Evolutionary conservation across 306 rosid genomes (phyloP), one percentile per base, ranked within the genome.

Genomic region (Lotus japonicus): DNA sequence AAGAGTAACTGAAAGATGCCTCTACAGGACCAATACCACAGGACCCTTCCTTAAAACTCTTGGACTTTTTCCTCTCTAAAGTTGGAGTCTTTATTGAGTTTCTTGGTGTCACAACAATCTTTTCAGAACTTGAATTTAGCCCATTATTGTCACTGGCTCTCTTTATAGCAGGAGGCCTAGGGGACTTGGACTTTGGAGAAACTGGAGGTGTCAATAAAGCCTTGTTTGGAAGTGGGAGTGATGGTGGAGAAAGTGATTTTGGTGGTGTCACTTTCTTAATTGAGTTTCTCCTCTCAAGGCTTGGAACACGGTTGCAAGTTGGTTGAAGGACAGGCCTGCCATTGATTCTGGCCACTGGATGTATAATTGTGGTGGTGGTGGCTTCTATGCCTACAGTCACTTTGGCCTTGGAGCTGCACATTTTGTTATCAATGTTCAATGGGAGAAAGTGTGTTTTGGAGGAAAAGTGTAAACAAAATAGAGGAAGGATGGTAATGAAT

Each of bases 261-360:
- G 84, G 80, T 58, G 86, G 80, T 4, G 83, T 7, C 13, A 77
- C 23, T 82, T 86, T 94, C 81, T 86, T 94, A 9, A 86, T 78
- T 1, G 96, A 82, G 48, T 81, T 87, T 53, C 78, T 73, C 64
- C 94, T 74, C 19, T 92, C 96, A 2, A 90, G 86, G 72, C 52
- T 77, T 4, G 95, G 92, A 71, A 86, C 89, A 6, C 89, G 84
- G 52, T 90, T 94, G 23, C 90, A 84, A 12, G 92, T 88, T 8
- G 97, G 99, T 66, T 95, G 99, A 68, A 95, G 96, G 44, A 90
- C 96, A 1, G 85, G 89, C 33, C 96, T 79, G 67, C 96, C 90
- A 38, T 86, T 86, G 87, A 86, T 82, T 62, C 83, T 79, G 2
- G 94, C 76, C 16, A 83, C 85, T 0, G 73, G 50, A 5, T 86